A percentile compares a stretch with the other conserved stretches of the same genome.
Evolutionary conservation across 805 yeast species (phyloP).

Genomic region (Candida tallmaniae): DNA sequence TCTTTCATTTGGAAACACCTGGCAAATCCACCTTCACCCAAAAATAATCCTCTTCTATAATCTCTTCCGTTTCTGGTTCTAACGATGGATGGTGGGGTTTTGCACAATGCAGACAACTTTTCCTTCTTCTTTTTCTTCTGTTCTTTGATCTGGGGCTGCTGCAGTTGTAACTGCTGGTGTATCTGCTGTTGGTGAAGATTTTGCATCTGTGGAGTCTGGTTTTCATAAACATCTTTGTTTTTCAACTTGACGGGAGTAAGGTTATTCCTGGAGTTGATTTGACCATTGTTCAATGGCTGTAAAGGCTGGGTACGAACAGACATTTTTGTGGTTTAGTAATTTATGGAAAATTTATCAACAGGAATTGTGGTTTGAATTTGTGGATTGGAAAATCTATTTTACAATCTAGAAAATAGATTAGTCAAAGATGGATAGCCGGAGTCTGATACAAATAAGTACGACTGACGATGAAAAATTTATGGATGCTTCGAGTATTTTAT

Average conservation of each 20-base stretch:
- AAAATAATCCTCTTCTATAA: constrained; percentile 81
- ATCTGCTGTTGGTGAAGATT: no score
- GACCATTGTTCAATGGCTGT: constrained; percentile 52
- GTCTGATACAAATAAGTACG: no score
- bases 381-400: no score
- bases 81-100: constrained; percentile 94
- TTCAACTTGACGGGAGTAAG: constrained; percentile 28
- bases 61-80: constrained; percentile 83
- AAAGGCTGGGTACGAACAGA: constrained; percentile 44
- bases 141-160: constrained; percentile 18
- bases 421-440: not conserved
- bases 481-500: no score
- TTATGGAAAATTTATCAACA: not conserved
- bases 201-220: constrained; percentile 7
- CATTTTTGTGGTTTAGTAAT: constrained; percentile 13
- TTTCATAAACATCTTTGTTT: constrained; percentile 9
- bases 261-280: constrained; percentile 40
- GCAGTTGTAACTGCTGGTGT: constrained; percentile 8
- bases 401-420: not conserved
- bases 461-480: no score
- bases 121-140: constrained; percentile 70
- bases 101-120: constrained; percentile 84
- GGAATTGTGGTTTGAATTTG: constrained; percentile 1
- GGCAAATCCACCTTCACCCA: constrained; percentile 99
- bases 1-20: constrained; percentile 96